phyloP scores from a whole-genome alignment of 352 stramenopile genomes.

The Blastocystis sp. region DNA sequence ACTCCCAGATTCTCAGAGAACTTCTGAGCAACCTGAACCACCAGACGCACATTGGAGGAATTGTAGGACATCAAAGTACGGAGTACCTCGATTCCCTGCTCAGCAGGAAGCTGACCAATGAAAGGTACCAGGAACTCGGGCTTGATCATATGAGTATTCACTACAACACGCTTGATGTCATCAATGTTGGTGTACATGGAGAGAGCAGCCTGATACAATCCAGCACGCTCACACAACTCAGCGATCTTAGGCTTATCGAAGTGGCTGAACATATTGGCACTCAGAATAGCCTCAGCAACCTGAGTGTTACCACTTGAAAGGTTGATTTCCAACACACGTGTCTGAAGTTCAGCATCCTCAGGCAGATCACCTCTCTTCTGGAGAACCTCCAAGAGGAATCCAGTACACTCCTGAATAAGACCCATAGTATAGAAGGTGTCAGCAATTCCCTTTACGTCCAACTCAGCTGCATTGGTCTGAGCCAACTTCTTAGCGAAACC shows the following conservation, averaged over 20 bases:
- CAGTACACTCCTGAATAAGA: constrained; percentile 95
- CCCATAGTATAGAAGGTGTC: constrained; percentile 99
- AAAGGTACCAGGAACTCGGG: constrained; percentile 96
- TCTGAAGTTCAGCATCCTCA: constrained; percentile 98
- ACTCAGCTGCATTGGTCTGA: constrained; percentile 86
- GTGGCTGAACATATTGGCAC: constrained; percentile 97
- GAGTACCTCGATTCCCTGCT: constrained; percentile 94
- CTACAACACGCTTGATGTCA: constrained; percentile 91
- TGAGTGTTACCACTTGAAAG: constrained; percentile 95
- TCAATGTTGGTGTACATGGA: constrained; percentile 97
- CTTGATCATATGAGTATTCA: constrained; percentile 86
- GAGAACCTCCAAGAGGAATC: constrained; percentile 97
- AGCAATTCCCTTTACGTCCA: constrained; percentile 96
- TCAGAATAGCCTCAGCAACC: constrained; percentile 97
- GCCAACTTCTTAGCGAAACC: constrained; percentile 97
- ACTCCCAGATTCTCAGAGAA: constrained; percentile 89
- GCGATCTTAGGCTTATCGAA: constrained; percentile 96
- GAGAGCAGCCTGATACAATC: constrained; percentile 95
- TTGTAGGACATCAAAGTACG: constrained; percentile 96
- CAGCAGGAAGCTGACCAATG: constrained; percentile 94
- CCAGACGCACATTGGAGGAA: constrained; percentile 96
- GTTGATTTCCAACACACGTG: constrained; percentile 99
- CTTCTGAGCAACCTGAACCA: constrained; percentile 93
- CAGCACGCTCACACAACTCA: constrained; percentile 94
- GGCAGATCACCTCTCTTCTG: constrained; percentile 92